These are phyloP conservation scores for Avena sativa DNA, from an alignment of 176 grass and related monocot species.

Conservation along the genomic window DNA sequence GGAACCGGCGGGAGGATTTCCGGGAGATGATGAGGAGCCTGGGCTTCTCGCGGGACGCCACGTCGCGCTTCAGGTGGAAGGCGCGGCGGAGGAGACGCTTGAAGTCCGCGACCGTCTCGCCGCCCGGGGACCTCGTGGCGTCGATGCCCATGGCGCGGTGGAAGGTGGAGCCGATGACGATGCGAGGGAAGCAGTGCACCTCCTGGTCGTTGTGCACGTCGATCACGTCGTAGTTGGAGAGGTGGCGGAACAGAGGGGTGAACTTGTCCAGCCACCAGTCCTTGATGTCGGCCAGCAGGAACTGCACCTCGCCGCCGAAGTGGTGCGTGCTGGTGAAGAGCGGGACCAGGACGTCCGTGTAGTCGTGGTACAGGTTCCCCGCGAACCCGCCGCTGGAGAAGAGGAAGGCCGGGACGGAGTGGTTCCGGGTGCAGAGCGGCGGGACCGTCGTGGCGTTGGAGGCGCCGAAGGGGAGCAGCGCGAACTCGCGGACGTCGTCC, in stretches of 20 bases:
- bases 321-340: constrained; percentile 71
- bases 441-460: constrained; percentile 33
- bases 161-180: constrained; percentile 70
- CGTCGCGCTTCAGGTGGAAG: constrained; percentile 67
- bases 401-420: constrained; percentile 74
- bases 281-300: constrained; percentile 63
- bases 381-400: constrained; percentile 89
- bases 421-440: constrained; percentile 70
- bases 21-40: constrained; percentile 78
- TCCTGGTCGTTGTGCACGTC: constrained; percentile 75
- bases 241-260: constrained; percentile 65
- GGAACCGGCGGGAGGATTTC: constrained; percentile 55
- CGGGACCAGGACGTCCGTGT: constrained; percentile 85
- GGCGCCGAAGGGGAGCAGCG: constrained; percentile 57
- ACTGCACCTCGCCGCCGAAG: constrained; percentile 72
- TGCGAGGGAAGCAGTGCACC: constrained; percentile 72
- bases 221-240: constrained; percentile 73
- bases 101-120: constrained; percentile 66
- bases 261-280: constrained; percentile 88
- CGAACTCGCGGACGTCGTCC: constrained; percentile 72
- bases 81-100: constrained; percentile 68
- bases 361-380: constrained; percentile 91
- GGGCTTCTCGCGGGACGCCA: constrained; percentile 53
- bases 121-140: constrained; percentile 21
- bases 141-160: constrained; percentile 81